Conservation (phyloP, 2,329 filamentous ascomycete species). For the Fusarium citri region DNA sequence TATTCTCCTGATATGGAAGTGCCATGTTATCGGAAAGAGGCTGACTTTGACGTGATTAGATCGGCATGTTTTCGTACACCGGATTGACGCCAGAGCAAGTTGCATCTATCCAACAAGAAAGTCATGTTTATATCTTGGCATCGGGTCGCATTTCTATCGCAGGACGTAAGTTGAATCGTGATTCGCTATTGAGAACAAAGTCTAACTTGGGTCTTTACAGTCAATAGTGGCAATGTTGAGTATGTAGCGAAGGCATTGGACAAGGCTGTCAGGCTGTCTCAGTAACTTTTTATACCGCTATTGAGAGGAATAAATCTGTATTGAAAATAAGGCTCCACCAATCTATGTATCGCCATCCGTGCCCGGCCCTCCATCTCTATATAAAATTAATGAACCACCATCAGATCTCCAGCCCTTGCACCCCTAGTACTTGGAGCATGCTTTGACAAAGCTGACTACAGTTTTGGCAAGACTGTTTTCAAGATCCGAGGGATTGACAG, state of each 20-base stretch:
- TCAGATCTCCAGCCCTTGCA: no score
- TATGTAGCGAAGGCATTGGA: background rate
- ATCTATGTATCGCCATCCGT: no score
- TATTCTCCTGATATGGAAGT: background rate
- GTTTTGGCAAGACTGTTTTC: constrained; percentile 38
- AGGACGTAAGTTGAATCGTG: background rate
- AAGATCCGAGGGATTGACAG: constrained; percentile 21
- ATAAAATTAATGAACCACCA: no score
- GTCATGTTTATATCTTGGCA: background rate
- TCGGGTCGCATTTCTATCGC: background rate
- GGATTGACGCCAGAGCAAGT: background rate
- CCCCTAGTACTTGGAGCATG: background rate
- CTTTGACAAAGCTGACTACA: constrained; percentile 36
- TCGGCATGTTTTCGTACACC: background rate
- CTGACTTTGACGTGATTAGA: background rate
- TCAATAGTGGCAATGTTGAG: background rate
- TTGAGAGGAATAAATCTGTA: no score
- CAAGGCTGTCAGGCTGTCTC: background rate
- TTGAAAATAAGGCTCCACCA: no score
- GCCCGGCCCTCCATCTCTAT: no score
- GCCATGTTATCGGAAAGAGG: background rate
- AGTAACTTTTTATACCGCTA: background rate
- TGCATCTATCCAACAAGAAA: background rate
- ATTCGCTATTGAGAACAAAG: accelerated
- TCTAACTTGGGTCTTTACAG: background rate